Evolutionary conservation across 192 early-diverging fungal genomes (phyloP), one percentile per base, ranked within the genome.

Genomic region (Coemansia sp.): DNA sequence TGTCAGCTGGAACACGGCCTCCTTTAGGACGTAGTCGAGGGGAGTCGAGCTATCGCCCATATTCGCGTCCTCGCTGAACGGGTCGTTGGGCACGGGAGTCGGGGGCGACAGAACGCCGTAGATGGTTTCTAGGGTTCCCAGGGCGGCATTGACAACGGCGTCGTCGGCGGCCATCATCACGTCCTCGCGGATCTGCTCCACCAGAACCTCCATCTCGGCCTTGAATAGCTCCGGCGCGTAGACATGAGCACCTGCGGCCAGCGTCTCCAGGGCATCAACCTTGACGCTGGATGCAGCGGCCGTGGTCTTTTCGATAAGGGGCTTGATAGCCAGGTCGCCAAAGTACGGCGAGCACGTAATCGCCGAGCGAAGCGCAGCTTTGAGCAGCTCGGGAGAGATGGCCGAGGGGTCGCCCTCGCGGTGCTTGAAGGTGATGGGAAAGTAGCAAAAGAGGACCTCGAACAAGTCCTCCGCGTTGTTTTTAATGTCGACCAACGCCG

Each of bases 381-480:
- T 97, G 31, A 99, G 79, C 83, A 95, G 86, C 28, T 95, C 94
- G 13, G 97, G 84, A 25, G 98, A 93, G 41, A 99, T 95, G 18
- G 93, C 93, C 55, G 94, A 92, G 11, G 93, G 88, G 85, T 99
- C 97, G 72, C 94, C 92, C 12, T 94, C 93, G 0, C 95, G 91
- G 16, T 95, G 90, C 81, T 92, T 92, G 74, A 99, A 99, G 6
- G 97, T 98, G 72, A 99, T 98, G 6, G 98, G 98, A 66, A 99
- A 99, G 83, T 99, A 99, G 83, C 96, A 99, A 62, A 97, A 99
- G 39, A 95, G 87, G 25, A 97, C 89, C 68, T 98, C 95, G 74
- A 98, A 99, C 42, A 99, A 69, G 68, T 95, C 94, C 84, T 96
- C 94, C 0, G 90, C 85, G 67, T 93, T 85, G 14, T 86, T 72